phyloP scores from a whole-genome alignment of 306 rosid genomes.

The Neltuma alba region DNA sequence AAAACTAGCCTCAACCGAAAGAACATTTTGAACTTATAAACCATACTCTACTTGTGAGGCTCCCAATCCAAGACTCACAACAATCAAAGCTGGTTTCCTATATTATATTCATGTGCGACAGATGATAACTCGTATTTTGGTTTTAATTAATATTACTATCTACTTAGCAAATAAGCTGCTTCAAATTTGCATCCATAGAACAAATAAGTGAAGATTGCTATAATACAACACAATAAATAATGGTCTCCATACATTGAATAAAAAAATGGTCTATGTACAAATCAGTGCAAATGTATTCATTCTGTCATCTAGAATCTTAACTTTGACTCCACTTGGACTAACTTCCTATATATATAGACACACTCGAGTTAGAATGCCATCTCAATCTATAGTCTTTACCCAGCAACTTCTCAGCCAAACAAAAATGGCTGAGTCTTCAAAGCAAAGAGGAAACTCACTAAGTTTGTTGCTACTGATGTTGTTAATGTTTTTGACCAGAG shows the following conservation, averaged over 20 bases:
- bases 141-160: neutral
- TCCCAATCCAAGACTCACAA: too few relatives aligned
- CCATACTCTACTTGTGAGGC: too few relatives aligned
- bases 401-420: neutral
- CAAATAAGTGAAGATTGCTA: neutral
- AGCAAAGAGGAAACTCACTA: neutral
- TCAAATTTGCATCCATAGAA: neutral
- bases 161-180: neutral
- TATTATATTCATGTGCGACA: too few relatives aligned
- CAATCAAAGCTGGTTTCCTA: too few relatives aligned
- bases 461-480: neutral
- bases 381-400: neutral
- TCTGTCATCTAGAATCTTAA: neutral
- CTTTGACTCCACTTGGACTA: slow-evolving; percentile 4
- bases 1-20: too few relatives aligned
- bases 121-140: neutral
- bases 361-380: neutral
- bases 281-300: neutral
- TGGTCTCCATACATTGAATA: too few relatives aligned
- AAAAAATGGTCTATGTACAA: neutral
- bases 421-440: neutral
- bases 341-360: neutral
- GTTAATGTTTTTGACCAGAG: neutral
- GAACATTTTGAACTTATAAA: too few relatives aligned
- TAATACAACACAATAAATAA: neutral